Evolutionary conservation across 2,329 filamentous ascomycete species (phyloP).

Genomic region (Colletotrichum plurivorum): DNA sequence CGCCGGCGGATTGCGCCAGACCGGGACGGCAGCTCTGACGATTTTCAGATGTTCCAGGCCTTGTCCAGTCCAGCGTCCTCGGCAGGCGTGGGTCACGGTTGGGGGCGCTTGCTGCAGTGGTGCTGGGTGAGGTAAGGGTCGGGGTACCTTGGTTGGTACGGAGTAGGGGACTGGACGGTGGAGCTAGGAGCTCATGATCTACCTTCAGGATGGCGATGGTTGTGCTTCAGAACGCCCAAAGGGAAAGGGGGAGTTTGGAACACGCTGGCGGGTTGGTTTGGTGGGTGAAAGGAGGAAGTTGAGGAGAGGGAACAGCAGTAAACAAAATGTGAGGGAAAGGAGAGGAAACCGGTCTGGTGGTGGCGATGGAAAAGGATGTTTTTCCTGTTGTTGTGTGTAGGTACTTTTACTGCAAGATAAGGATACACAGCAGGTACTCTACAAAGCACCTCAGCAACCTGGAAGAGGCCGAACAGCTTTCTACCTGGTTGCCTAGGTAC

Average conservation of each 20-base stretch:
- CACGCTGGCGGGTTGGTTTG: not conserved
- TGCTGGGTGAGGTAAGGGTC: not conserved
- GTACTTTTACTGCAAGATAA: too few species aligned
- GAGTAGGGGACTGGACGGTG: conserved; percentile 23
- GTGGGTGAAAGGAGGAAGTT: not conserved
- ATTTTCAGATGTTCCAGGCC: conserved; percentile 38
- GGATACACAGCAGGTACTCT: too few species aligned
- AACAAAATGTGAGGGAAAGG: not conserved
- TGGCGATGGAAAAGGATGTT: too few species aligned
- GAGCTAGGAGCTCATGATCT: conserved; percentile 40
- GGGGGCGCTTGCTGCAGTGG: not conserved
- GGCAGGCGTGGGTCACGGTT: conserved; percentile 23
- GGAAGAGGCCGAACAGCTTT: too few species aligned
- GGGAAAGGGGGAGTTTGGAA: not conserved
- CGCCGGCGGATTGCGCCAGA: conserved; percentile 1
- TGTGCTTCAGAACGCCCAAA: conserved; percentile 31
- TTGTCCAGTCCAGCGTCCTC: conserved; percentile 7
- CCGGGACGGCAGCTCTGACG: conserved; percentile 31
- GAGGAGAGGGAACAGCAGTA: not conserved
- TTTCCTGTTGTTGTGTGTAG: too few species aligned
- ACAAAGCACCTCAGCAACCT: too few species aligned
- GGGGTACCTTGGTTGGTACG: conserved; percentile 3
- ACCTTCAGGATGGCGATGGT: conserved; percentile 39
- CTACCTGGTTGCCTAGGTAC: too few species aligned
- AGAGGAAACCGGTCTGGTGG: too few species aligned